A percentile compares a stretch with the other conserved stretches of the same genome.
Evolutionary conservation across 1,284 basidiomycete genomes (phyloP).

Genomic region (Meripilus lineatus): DNA sequence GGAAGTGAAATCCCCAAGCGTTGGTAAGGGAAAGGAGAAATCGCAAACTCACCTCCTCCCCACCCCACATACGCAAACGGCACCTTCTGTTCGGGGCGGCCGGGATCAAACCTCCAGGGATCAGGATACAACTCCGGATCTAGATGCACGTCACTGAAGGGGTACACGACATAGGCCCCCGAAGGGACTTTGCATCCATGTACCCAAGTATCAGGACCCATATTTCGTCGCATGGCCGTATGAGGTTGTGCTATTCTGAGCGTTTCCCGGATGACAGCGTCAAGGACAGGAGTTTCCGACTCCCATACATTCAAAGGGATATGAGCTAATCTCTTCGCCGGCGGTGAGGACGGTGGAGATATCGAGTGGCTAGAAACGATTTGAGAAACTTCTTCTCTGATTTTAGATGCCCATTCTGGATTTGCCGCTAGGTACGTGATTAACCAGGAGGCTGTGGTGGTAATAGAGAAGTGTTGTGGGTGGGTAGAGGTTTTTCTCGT

Average conservation of each 20-base stretch:
- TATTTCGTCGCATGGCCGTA: conserved; percentile 70
- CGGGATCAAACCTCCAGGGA: conserved; percentile 71
- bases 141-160: conserved; percentile 72
- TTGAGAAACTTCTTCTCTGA: conserved; percentile 52
- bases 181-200: conserved; percentile 60
- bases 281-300: conserved; percentile 57
- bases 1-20: not conserved
- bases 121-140: conserved; percentile 63
- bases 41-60: conserved; percentile 59
- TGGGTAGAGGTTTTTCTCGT: no score
- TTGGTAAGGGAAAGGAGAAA: conserved; percentile 15
- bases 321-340: conserved; percentile 42
- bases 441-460: conserved; percentile 56
- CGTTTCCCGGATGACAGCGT: conserved; percentile 67
- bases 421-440: conserved; percentile 63
- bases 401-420: conserved; percentile 54
- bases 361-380: conserved; percentile 32
- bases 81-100: conserved; percentile 42
- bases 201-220: conserved; percentile 59
- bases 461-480: conserved; percentile 4
- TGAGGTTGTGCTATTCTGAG: conserved; percentile 72
- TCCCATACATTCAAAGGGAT: conserved; percentile 71
- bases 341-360: conserved; percentile 27
- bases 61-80: conserved; percentile 66
- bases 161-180: conserved; percentile 70